Base-by-base conservation (phyloP, 2,329 filamentous ascomycete species). In the Thielaviopsis punctulata region DNA sequence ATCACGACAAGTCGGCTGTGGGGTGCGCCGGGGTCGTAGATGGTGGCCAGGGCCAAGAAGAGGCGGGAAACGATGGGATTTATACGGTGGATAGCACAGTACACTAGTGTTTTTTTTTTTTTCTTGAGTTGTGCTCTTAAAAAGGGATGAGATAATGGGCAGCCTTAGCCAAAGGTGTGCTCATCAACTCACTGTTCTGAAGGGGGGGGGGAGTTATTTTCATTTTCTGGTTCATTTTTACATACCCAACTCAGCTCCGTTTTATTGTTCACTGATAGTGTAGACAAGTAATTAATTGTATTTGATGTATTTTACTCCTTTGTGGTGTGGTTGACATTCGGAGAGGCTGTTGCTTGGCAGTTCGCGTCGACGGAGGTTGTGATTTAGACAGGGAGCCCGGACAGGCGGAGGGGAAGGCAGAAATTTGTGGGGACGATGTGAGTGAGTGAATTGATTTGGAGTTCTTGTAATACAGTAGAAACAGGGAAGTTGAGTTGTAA, bases 1-100 rank as follows among this genome's bases (percentile, higher is more conserved):
- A 52, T 55, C 19, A 52, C 49, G 45, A 49, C 45, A 18, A 55
- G 53, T 19, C 49, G 53, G 24, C 23, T 55, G 21, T 55, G 53
- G 53, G 53, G 45, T 15, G 24, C 48, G 5, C 22, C 30, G 21
- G 30, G 24, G 7, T 36, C 30, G 30, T 36, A 36, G n/a, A 15
- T 4, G 2, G 2, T 36, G 30, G 13, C 13, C 19, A 12, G 25
- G 4, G 18, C 23, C 27, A 30, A 51, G 13, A 8, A 25, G 25
- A 7, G 23, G 23, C 30, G 41, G 49, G 8, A 23, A 3, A 18
- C 12, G 15, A 47, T 25, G 45, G 18, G 23, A 30, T 36, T 36
- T 36, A 15, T 36, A n/a, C 30, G 30, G 30, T 36, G 30, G 30
- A 36, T 36, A 15, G 13, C 13, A 36, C 30, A 36, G 30, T 15